Percentiles rank a stretch among this genome's conserved stretches.
phyloP scores from a whole-genome alignment of 352 stramenopile species.

The Phytophthora colocasiae region DNA sequence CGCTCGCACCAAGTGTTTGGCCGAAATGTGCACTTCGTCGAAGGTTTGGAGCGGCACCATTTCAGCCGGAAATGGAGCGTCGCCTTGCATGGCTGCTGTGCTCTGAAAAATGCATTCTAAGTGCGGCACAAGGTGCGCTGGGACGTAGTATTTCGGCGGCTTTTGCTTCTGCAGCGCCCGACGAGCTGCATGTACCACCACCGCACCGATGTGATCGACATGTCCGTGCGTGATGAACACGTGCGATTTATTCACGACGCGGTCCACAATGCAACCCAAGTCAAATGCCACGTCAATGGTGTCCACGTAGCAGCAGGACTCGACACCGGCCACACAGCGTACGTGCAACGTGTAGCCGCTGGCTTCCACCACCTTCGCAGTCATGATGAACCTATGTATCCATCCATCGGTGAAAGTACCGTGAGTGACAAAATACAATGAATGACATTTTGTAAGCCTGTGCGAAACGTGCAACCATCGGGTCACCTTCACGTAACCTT shows the following conservation, averaged over 20 bases:
- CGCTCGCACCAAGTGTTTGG: conserved; percentile 66
- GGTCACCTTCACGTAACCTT: no score
- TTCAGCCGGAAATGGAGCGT: conserved; percentile 52
- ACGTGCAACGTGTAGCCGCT: conserved; percentile 65
- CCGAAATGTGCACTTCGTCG: conserved; percentile 64
- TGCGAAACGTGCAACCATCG: no score
- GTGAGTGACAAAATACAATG: no score
- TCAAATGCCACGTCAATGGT: conserved; percentile 80
- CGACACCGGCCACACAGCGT: conserved; percentile 70
- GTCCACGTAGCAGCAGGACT: conserved; percentile 85
- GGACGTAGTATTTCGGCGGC: conserved; percentile 78
- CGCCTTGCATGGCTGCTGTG: conserved; percentile 66
- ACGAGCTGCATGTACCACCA: conserved; percentile 69
- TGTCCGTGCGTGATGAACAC: conserved; percentile 92
- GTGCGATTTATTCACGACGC: conserved; percentile 64
- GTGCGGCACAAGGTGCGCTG: conserved; percentile 53
- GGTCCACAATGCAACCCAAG: conserved; percentile 61
- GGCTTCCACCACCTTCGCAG: conserved; percentile 36
- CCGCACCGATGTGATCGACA: conserved; percentile 78
- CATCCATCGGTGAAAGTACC: no score
- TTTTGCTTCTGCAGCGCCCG: conserved; percentile 57
- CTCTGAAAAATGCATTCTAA: conserved; percentile 63
- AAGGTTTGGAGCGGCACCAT: conserved; percentile 61
- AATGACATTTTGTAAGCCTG: no score
- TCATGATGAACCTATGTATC: no score